These are phyloP conservation scores for Kalanchoe fedtschenkoi DNA, from an alignment of 164 flowering plant species.

Conservation along the genomic window DNA sequence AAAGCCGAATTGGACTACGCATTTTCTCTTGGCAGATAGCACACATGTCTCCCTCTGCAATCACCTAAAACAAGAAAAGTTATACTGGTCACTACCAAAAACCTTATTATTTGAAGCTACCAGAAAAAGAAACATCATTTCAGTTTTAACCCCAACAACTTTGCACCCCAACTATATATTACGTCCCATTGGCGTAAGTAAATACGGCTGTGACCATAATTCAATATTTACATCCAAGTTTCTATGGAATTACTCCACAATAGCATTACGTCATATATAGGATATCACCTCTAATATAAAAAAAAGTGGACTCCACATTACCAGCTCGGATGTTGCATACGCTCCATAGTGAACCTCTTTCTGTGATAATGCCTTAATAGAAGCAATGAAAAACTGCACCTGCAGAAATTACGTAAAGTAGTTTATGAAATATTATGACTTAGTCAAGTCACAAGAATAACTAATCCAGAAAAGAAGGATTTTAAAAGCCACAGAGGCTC, in stretches of 20 bases:
- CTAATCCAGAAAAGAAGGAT: neutral
- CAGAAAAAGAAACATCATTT: neutral
- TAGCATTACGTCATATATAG: neutral
- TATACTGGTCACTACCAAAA: neutral
- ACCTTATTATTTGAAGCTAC: neutral
- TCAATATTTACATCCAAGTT: no score
- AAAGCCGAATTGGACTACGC: conserved; percentile 87
- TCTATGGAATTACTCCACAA: neutral
- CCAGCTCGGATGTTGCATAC: conserved; percentile 95
- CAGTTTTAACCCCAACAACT: neutral
- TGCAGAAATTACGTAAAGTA: conserved; percentile 14
- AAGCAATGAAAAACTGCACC: conserved; percentile 82
- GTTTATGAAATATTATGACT: neutral
- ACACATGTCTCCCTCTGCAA: conserved; percentile 87
- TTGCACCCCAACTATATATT: neutral
- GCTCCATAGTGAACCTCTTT: conserved; percentile 96
- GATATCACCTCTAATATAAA: neutral
- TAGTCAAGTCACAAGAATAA: neutral
- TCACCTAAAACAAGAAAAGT: conserved; percentile 40
- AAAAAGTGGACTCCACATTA: conserved; percentile 12
- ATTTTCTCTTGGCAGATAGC: conserved; percentile 97
- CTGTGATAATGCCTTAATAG: conserved; percentile 80
- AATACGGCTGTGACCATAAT: no score
- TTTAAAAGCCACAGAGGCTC: no score
- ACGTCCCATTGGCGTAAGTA: neutral